Conservation (phyloP, 768 basidiomycete genomes). For the Leccinum sublutescens region DNA sequence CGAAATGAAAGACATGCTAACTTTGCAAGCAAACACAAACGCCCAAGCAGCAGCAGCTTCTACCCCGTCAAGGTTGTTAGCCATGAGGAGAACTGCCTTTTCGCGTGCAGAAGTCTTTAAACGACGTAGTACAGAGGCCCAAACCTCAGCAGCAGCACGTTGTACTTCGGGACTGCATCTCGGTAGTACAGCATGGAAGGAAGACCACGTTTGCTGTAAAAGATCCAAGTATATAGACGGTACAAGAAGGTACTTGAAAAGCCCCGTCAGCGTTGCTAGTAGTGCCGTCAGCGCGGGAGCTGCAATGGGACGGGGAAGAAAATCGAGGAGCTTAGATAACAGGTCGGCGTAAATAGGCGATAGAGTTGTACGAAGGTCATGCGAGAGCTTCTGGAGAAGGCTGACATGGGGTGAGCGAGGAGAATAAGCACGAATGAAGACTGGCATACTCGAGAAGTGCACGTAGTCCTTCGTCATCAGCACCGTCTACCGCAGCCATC, state of each 20-base stretch:
- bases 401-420: constrained; percentile 37
- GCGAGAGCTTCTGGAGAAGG: constrained; percentile 72
- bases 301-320: constrained; percentile 59
- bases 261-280: constrained; percentile 61
- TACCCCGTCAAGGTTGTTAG: constrained; percentile 45
- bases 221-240: constrained; percentile 55
- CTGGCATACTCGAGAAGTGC: constrained; percentile 71
- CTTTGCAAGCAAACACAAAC: constrained; percentile 78
- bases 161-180: constrained; percentile 71
- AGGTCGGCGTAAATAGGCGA: constrained; percentile 44
- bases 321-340: constrained; percentile 51
- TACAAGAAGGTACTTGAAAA: constrained; percentile 74
- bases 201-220: constrained; percentile 59
- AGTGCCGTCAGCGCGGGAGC: constrained; percentile 58
- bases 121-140: constrained; percentile 75
- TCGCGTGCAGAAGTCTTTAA: constrained; percentile 61
- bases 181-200: constrained; percentile 48
- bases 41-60: constrained; percentile 74
- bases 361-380: constrained; percentile 79
- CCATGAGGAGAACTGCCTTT: constrained; percentile 55
- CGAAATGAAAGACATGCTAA: constrained; percentile 22
- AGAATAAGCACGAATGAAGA: background rate
- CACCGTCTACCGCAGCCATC: constrained; percentile 51
- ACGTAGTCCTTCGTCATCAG: constrained; percentile 71
- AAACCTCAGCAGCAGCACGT: constrained; percentile 80